These are phyloP conservation scores for Peronosclerospora sorghi DNA, from an alignment of 352 stramenopile species.

Conservation along the genomic window DNA sequence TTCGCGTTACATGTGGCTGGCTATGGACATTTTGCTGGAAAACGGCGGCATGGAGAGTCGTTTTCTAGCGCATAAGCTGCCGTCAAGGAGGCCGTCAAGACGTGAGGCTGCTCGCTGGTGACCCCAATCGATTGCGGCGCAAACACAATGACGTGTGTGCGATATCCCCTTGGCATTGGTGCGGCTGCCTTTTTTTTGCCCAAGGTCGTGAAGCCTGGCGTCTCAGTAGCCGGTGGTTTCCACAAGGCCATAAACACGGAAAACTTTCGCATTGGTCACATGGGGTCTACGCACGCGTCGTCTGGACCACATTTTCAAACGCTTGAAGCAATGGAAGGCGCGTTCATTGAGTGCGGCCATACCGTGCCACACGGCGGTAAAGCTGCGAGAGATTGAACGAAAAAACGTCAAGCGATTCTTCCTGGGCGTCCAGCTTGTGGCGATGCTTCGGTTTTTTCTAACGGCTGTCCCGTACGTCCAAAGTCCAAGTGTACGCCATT, in stretches of 20 bases:
- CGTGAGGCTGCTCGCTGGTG: slow-evolving; percentile 49
- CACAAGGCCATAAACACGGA: slow-evolving; percentile 79
- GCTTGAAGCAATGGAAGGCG: slow-evolving; percentile 54
- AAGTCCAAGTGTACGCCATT: slow-evolving; percentile 59
- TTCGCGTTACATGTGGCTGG: slow-evolving; percentile 61
- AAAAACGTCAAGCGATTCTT: slow-evolving; percentile 36
- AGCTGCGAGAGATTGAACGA: slow-evolving; percentile 43
- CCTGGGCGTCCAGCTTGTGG: slow-evolving; percentile 34
- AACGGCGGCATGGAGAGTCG: slow-evolving; percentile 71
- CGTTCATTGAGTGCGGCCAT: slow-evolving; percentile 63
- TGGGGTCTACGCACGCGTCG: slow-evolving; percentile 66
- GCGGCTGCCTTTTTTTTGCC: slow-evolving; percentile 59
- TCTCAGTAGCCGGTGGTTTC: slow-evolving; percentile 60
- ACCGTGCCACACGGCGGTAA: slow-evolving; percentile 45
- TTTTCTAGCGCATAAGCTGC: slow-evolving; percentile 57
- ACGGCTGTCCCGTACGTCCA: slow-evolving; percentile 51
- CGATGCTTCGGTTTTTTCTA: slow-evolving; percentile 28
- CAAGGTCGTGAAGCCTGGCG: slow-evolving; percentile 55
- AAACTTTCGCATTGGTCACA: slow-evolving; percentile 80
- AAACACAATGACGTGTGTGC: slow-evolving; percentile 68
- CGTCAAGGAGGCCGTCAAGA: slow-evolving; percentile 56
- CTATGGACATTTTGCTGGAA: slow-evolving; percentile 53
- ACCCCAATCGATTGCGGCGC: slow-evolving; percentile 34
- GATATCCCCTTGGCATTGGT: slow-evolving; percentile 52
- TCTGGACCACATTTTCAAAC: slow-evolving; percentile 66